Base-by-base conservation (phyloP, 768 basidiomycete species). In the Nidula microcarpa region DNA sequence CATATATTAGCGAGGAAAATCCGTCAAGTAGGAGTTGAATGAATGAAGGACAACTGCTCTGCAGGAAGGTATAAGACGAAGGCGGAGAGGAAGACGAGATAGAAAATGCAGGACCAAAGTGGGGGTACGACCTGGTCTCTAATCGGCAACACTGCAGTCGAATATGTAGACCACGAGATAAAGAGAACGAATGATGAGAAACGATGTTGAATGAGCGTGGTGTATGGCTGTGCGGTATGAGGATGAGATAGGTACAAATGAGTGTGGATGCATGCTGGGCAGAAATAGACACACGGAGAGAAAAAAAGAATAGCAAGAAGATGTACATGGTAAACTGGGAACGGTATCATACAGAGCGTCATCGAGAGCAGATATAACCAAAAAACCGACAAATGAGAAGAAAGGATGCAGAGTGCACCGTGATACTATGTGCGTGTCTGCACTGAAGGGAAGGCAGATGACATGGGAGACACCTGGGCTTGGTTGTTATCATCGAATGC, bases 381-480 rank as follows among this genome's bases (percentile, higher is more conserved):
- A 56, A 45, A 46, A 43, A 37, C 49, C 36, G 51, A 55, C 37
- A 53, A 49, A 13, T 37, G 34, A 41, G 47, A 32, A 49, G 33
- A 32, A 49, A 52, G 33, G 13, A 33, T 5, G 5, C 3, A 39
- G 30, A 16, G 13, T 11, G 33, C n/a, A 39, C 3, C 16, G 43
- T 18, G 33, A n/a, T 46, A 46, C 44, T n/a, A 46, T 11, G 63
- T 61, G 9, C 73, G 71, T 41, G 74, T 62, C 53, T 76, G 74
- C 30, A 73, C 69, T 18, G 74, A 62, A 10, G 90, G 90, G 69
- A 92, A 91, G 41, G 89, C 90, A 18, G 88, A 89, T 13, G 89
- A 91, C 87, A 92, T 83, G 0, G 90, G 90, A 14, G 89, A 91
- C 18, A 81, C 74, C 62, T 84, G 84, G 17, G 76, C 64, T 60